phyloP scores from a whole-genome alignment of 2,329 filamentous ascomycete species.

The Bipolaris oryzae region DNA sequence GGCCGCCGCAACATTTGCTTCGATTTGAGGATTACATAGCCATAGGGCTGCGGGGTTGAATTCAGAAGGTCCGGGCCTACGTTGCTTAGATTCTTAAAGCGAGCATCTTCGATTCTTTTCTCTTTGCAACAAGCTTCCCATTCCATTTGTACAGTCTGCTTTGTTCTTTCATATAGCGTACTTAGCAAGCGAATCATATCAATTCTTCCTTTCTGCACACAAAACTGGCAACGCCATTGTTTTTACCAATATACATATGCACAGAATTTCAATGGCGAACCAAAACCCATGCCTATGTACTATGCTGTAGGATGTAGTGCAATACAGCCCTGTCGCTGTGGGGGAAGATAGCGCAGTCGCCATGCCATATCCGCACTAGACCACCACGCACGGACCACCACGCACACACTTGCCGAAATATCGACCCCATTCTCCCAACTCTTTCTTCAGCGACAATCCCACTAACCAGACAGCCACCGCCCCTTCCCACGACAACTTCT shows the following conservation, averaged over 20 bases:
- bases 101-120: conserved; percentile 15
- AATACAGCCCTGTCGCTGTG: too few relatives aligned
- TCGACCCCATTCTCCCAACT: conserved; percentile 11
- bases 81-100: conserved; percentile 2
- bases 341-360: not conserved
- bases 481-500: conserved; percentile 29
- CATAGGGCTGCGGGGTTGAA: conserved; percentile 6
- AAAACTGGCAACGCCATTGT: not conserved
- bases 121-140: not conserved
- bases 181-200: conserved; percentile 27
- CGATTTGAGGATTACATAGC: not conserved
- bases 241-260: not conserved
- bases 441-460: conserved; percentile 33
- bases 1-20: not conserved
- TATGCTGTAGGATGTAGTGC: too few relatives aligned
- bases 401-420: conserved; percentile 30
- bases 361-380: conserved; percentile 3
- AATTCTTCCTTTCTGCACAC: not conserved
- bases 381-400: conserved; percentile 7
- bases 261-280: too few relatives aligned
- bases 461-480: conserved; percentile 40
- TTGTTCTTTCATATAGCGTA: conserved; percentile 1
- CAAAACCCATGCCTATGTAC: too few relatives aligned
- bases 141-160: not conserved
- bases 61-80: not conserved